These are phyloP conservation scores for Pseudopithomyces maydicus DNA, from an alignment of 2,329 filamentous ascomycete species.

Conservation along the genomic window DNA sequence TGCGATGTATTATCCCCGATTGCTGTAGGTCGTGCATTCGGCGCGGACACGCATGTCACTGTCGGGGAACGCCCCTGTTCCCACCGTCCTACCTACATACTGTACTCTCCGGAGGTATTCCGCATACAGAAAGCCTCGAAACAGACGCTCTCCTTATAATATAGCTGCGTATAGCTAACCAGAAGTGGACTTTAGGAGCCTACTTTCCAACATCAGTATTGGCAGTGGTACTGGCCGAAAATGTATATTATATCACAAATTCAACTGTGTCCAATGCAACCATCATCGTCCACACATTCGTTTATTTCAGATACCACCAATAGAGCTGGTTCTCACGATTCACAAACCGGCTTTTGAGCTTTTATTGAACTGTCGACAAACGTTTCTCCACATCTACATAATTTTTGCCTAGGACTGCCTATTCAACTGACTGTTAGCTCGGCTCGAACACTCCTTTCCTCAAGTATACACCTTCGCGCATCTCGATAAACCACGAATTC, in stretches of 20 bases:
- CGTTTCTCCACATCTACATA: too few species aligned
- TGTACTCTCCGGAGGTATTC: background rate
- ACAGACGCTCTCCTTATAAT: background rate
- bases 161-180: slow-evolving; percentile 3
- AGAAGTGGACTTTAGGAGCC: background rate
- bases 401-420: too few species aligned
- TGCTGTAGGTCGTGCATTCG: too few species aligned
- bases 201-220: background rate
- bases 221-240: background rate
- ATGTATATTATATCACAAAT: background rate
- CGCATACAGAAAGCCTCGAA: background rate
- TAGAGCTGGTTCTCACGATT: too few species aligned
- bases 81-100: background rate
- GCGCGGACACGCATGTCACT: background rate
- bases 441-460: too few species aligned
- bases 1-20: too few species aligned
- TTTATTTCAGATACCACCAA: too few species aligned
- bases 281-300: too few species aligned
- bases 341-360: too few species aligned
- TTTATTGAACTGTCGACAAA: too few species aligned
- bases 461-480: background rate
- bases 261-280: too few species aligned
- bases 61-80: background rate
- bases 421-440: too few species aligned
- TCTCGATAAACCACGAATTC: background rate